These are phyloP conservation scores for Waltergamsia citrina DNA, from an alignment of 2,329 filamentous ascomycete genomes.

Conservation along the genomic window DNA sequence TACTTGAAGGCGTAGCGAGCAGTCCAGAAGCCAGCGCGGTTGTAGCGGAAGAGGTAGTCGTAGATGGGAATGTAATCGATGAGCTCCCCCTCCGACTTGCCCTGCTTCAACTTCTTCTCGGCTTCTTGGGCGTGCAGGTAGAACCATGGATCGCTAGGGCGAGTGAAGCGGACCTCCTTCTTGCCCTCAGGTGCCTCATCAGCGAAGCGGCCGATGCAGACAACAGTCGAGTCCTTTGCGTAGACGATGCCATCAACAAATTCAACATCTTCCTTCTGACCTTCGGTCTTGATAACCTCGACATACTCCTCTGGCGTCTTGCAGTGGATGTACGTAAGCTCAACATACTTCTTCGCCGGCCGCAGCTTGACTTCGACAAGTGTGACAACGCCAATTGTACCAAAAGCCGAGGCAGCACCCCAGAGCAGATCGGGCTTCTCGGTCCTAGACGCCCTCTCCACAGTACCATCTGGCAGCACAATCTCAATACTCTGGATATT, in stretches of 20 bases:
- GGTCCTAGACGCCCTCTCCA: conserved; percentile 42
- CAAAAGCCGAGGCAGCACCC: conserved; percentile 56
- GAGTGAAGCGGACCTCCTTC: conserved; percentile 39
- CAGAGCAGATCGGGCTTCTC: conserved; percentile 51
- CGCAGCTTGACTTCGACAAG: conserved; percentile 51
- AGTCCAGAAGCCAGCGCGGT: conserved; percentile 62
- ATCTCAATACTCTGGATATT: conserved; percentile 56
- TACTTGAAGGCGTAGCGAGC: conserved; percentile 54
- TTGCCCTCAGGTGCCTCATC: conserved; percentile 28
- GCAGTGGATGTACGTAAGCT: conserved; percentile 44
- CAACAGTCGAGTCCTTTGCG: conserved; percentile 39
- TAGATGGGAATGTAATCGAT: conserved; percentile 49
- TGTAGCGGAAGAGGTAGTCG: conserved; percentile 65
- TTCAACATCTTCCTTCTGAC: conserved; percentile 34
- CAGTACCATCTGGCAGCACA: conserved; percentile 50
- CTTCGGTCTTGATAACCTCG: conserved; percentile 33
- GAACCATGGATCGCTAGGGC: conserved; percentile 60
- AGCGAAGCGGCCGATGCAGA: conserved; percentile 51
- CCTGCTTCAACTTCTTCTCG: conserved; percentile 15
- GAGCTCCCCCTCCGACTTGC: conserved; percentile 9
- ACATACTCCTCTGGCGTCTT: conserved; percentile 26
- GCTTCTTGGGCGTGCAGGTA: conserved; percentile 55
- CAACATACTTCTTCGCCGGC: conserved; percentile 44
- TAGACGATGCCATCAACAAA: conserved; percentile 66
- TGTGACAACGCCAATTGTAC: conserved; percentile 58